These are phyloP conservation scores for Taphrina pruni DNA, from an alignment of 1,139 yeast species.

Conservation along the genomic window DNA sequence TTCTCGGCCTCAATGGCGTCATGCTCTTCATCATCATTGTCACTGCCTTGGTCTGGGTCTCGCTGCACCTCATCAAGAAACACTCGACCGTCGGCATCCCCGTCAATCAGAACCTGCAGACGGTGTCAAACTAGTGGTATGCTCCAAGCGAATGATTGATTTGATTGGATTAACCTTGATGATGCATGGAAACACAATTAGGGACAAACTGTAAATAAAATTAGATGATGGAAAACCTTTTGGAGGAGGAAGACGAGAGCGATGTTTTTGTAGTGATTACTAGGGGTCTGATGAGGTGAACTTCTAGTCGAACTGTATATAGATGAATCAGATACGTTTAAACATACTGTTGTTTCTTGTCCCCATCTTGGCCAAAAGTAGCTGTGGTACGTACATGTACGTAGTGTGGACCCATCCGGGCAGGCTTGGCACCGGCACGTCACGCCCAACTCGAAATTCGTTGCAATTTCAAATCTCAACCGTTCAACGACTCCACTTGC, in stretches of 20 bases:
- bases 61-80: constrained; percentile 28
- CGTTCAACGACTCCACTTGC: not conserved
- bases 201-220: constrained; percentile 2
- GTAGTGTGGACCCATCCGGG: not conserved
- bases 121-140: constrained; percentile 10
- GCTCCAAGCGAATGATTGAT: not conserved
- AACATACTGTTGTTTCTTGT: not conserved
- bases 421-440: not conserved
- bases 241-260: not conserved
- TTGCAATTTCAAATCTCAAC: not conserved
- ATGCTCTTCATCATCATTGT: constrained; percentile 37
- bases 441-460: not conserved
- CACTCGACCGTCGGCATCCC: constrained; percentile 23
- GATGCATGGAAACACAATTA: not conserved
- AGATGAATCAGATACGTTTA: not conserved
- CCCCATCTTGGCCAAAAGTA: not conserved
- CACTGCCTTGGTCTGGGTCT: constrained; percentile 30
- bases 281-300: not conserved
- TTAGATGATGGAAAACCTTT: not conserved
- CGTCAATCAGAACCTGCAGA: constrained; percentile 11
- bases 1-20: constrained; percentile 35
- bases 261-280: not conserved
- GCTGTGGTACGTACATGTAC: too few relatives aligned
- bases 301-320: not conserved
- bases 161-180: not conserved